These are phyloP conservation scores for Coemansia sp. DNA, from an alignment of 192 early-diverging fungal genomes.

Conservation along the genomic window DNA sequence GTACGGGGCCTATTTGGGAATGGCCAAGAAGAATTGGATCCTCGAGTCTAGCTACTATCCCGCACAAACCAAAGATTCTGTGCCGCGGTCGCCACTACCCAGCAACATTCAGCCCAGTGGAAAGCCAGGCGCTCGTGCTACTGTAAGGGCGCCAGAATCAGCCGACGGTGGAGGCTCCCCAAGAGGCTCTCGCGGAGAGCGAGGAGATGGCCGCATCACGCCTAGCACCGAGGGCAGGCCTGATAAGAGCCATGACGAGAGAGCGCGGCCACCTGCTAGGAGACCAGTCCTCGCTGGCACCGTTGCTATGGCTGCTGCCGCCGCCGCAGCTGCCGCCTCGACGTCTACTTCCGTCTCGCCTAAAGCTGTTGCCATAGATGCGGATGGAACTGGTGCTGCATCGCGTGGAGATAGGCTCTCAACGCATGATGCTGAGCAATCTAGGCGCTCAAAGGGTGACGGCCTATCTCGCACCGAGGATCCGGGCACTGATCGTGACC, in stretches of 20 bases:
- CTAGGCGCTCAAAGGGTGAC: background rate
- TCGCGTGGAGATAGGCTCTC: background rate
- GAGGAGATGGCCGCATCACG: slow-evolving; percentile 1
- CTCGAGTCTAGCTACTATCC: slow-evolving; percentile 40
- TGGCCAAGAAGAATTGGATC: slow-evolving; percentile 43
- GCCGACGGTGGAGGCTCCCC: background rate
- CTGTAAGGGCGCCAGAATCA: background rate
- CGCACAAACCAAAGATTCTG: background rate
- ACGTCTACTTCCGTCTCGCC: background rate
- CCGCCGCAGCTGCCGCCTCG: slow-evolving; percentile 16
- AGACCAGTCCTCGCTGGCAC: slow-evolving; percentile 19
- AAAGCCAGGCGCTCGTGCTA: slow-evolving; percentile 6
- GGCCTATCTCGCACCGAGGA: background rate
- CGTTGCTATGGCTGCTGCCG: slow-evolving; percentile 11
- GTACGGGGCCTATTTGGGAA: slow-evolving; percentile 29
- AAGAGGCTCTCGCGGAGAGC: slow-evolving; percentile 1
- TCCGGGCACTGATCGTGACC: slow-evolving; percentile 1
- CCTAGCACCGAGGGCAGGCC: slow-evolving; percentile 5
- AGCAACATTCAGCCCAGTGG: slow-evolving; percentile 6
- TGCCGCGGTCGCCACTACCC: slow-evolving; percentile 12
- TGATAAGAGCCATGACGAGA: slow-evolving; percentile 8
- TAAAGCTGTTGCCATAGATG: background rate
- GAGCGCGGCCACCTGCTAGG: slow-evolving; percentile 6
- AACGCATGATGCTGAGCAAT: slow-evolving; percentile 1
- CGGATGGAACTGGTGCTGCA: background rate